A percentile compares a stretch with the other conserved stretches of the same genome.
phyloP scores from a whole-genome alignment of 228 moss, liverwort and hornwort species.

The Sphagnum magellanicum region DNA sequence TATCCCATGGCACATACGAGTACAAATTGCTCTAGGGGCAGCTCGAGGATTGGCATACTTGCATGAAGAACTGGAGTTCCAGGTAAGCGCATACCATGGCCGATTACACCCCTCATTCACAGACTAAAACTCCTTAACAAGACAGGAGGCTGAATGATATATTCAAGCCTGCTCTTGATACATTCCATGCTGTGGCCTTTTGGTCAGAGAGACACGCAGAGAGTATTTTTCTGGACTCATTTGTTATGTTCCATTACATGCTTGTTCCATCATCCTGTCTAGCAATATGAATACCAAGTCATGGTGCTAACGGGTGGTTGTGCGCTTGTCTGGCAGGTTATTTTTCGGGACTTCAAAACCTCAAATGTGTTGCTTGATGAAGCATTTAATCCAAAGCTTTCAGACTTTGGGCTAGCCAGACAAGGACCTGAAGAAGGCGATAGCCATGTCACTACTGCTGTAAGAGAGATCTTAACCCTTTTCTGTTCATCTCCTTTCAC shows the following conservation, averaged over 20 bases:
- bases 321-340: slow-evolving; percentile 33
- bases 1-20: slow-evolving; percentile 64
- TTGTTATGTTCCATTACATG: no score
- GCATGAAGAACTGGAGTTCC: slow-evolving; percentile 79
- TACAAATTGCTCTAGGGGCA: slow-evolving; percentile 71
- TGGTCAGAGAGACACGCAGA: neutral
- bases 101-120: no score
- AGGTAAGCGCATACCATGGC: slow-evolving; percentile 26
- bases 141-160: neutral
- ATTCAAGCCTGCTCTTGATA: neutral
- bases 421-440: slow-evolving; percentile 81
- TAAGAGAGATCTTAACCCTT: slow-evolving; percentile 6
- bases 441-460: slow-evolving; percentile 64
- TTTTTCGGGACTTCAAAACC: slow-evolving; percentile 79
- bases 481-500: neutral
- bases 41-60: slow-evolving; percentile 82
- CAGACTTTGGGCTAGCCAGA: slow-evolving; percentile 83
- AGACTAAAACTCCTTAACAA: neutral
- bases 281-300: neutral
- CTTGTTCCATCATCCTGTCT: no score
- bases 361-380: slow-evolving; percentile 70
- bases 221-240: neutral
- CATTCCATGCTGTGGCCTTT: neutral
- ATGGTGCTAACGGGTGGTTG: neutral
- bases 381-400: slow-evolving; percentile 70